Percentiles rank a stretch among this genome's conserved stretches.
These are phyloP conservation scores for Eucalyptus coolabah DNA, from an alignment of 345 rosid genomes.

Conservation along the genomic window DNA sequence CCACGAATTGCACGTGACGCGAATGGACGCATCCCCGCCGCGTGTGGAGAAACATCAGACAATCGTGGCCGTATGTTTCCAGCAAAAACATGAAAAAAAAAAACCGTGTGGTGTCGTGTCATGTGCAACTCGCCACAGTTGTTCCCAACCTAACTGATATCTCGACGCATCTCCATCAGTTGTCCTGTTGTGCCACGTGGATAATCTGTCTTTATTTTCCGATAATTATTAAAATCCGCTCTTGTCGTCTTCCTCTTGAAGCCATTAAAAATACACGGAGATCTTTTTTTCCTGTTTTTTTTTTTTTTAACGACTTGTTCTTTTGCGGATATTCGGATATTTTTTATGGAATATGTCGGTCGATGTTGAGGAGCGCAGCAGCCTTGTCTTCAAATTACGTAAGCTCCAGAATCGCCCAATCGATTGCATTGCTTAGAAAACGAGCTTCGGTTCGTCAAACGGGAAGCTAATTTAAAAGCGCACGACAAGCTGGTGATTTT, in stretches of 20 bases:
- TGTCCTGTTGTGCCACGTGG: neutral
- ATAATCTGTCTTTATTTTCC: neutral
- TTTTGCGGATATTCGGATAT: neutral
- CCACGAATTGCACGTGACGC: neutral
- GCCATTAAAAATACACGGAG: neutral
- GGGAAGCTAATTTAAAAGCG: neutral
- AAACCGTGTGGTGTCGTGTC: neutral
- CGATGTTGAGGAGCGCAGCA: neutral
- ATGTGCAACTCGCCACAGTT: neutral
- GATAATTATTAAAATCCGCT: neutral
- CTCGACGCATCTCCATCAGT: neutral
- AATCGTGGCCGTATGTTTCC: neutral
- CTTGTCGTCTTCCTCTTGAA: neutral
- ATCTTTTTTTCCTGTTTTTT: neutral
- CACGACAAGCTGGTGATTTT: neutral
- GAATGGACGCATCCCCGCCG: neutral
- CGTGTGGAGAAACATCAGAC: neutral
- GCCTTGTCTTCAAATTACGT: neutral
- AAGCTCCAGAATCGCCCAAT: neutral
- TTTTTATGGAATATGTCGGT: neutral
- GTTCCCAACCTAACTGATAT: neutral
- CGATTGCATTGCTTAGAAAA: neutral
- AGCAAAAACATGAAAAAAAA: too few species aligned
- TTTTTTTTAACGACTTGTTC: neutral
- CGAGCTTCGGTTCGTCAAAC: neutral